These are phyloP conservation scores for Aspergillus awamori DNA, from an alignment of 2,329 filamentous ascomycete species.

Conservation along the genomic window DNA sequence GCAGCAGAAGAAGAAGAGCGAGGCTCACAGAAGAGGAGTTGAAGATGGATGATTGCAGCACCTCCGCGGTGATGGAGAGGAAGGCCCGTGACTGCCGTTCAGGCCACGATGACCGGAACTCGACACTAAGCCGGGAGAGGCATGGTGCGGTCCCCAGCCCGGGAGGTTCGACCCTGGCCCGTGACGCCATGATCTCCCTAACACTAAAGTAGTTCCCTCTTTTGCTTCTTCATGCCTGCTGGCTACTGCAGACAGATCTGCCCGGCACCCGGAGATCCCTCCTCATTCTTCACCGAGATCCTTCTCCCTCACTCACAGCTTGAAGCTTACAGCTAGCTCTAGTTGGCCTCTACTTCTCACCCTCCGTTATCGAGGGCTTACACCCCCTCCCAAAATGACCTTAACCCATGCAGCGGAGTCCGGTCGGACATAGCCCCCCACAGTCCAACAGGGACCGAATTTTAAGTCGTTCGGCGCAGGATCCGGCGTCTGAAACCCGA, in stretches of 20 bases:
- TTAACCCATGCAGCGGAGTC: background rate
- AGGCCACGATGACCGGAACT: constrained; percentile 48
- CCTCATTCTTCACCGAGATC: background rate
- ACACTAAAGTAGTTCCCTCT: no score
- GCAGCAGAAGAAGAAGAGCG: constrained; percentile 4
- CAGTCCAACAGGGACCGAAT: constrained; percentile 5
- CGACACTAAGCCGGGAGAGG: constrained; percentile 31
- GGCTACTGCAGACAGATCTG: background rate
- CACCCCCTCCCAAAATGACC: background rate
- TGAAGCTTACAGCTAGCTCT: no score
- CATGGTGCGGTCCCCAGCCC: constrained; percentile 32
- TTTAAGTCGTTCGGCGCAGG: constrained; percentile 3
- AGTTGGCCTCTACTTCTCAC: no score
- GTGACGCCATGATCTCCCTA: constrained; percentile 18
- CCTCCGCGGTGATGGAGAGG: constrained; percentile 8
- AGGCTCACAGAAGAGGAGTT: constrained; percentile 7
- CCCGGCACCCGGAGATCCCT: background rate
- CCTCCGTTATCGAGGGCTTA: background rate
- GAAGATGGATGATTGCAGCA: constrained; percentile 16
- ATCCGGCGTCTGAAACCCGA: constrained; percentile 11
- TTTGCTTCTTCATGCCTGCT: no score
- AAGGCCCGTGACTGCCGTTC: constrained; percentile 24
- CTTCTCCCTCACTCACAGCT: no score
- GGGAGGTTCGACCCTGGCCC: constrained; percentile 8
- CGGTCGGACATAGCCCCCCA: background rate